Percentiles rank a stretch among this genome's conserved stretches.
Evolutionary conservation across 2,329 filamentous ascomycete species (phyloP).

Genomic region (Aspergillus versicolor): DNA sequence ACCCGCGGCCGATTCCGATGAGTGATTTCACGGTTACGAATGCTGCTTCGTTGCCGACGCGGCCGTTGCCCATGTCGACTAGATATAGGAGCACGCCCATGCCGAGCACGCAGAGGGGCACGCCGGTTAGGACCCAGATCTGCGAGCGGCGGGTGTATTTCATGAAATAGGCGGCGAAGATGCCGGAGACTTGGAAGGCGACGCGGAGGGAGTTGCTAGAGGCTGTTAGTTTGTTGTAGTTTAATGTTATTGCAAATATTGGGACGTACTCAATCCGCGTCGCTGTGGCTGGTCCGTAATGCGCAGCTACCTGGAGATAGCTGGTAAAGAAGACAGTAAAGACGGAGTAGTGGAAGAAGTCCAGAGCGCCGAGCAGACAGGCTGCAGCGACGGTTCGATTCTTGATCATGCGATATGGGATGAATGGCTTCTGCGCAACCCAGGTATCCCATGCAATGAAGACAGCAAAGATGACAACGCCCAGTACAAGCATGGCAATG

Average conservation of each 20-base stretch:
- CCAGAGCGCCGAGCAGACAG: slow-evolving; percentile 37
- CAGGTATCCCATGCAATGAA: slow-evolving; percentile 41
- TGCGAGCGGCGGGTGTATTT: slow-evolving; percentile 39
- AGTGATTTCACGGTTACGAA: slow-evolving; percentile 36
- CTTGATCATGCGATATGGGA: slow-evolving; percentile 39
- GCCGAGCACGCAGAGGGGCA: slow-evolving; percentile 36
- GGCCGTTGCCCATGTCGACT: slow-evolving; percentile 22
- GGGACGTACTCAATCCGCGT: slow-evolving; percentile 25
- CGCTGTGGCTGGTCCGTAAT: slow-evolving; percentile 36
- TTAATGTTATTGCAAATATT: too few relatives aligned
- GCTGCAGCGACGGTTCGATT: slow-evolving; percentile 42
- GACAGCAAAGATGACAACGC: slow-evolving; percentile 20
- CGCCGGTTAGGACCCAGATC: slow-evolving; percentile 31
- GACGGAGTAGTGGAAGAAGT: slow-evolving; percentile 36
- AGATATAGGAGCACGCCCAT: slow-evolving; percentile 31
- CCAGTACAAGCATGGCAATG: slow-evolving; percentile 40
- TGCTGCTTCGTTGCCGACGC: slow-evolving; percentile 31
- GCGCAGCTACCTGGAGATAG: slow-evolving; percentile 41
- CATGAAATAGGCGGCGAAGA: slow-evolving; percentile 37
- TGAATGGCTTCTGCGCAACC: slow-evolving; percentile 39
- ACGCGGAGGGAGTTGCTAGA: slow-evolving; percentile 33
- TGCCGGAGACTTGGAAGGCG: slow-evolving; percentile 38
- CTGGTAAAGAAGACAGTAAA: slow-evolving; percentile 45
- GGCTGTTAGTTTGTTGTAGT: background rate
- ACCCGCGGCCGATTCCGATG: slow-evolving; percentile 37